Evolutionary conservation across 2,329 filamentous ascomycete genomes (phyloP), one percentile per base, ranked within the genome.

Genomic region (Ceratocystis cacaofunesta): DNA sequence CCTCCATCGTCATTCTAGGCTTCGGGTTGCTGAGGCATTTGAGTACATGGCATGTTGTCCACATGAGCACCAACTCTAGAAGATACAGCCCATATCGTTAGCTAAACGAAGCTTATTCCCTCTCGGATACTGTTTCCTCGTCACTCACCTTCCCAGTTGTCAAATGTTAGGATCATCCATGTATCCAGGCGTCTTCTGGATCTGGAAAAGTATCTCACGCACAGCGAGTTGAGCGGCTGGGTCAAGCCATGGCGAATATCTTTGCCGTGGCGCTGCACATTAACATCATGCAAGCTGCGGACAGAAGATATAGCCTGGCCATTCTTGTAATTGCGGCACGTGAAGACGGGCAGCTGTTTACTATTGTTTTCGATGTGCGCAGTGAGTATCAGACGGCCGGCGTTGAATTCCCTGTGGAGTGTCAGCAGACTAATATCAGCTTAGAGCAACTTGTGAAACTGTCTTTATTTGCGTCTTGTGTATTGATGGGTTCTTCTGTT

Each of bases 21-120:
- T 32, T 15, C 5, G 61, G 62, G 7, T 22, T 50, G 74, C 64
- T 76, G 73, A 65, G 76, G 77, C 4, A 78, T 79, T 0, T 78
- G 80, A 63, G 75, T 76, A 78, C 68, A 72, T 75, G 1, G 79
- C 82, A 7, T 78, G 81, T 50, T 8, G 48, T 46, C 55, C 50
- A 61, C 15, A 62, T 62, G n/a, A 61, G 60, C 0, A 65, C 17
- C 62, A 64, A 15, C 30, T 65, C 57, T 64, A n/a, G 7, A 55
- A 10, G 25, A 1, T 22, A 12, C 12, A 2, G 41, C 36, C 46
- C 57, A 32, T 22, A 10, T 28, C n/a, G 17, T 64, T 19, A 19
- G 15, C 50, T 8, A 30, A 10, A 2, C 12, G 25, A 15, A 55
- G 5, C 50, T 30, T 25, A 8, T 15, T 44, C 17, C 25, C 36